These are phyloP conservation scores for Turnera subulata DNA, from an alignment of 345 rosid species.

Conservation along the genomic window DNA sequence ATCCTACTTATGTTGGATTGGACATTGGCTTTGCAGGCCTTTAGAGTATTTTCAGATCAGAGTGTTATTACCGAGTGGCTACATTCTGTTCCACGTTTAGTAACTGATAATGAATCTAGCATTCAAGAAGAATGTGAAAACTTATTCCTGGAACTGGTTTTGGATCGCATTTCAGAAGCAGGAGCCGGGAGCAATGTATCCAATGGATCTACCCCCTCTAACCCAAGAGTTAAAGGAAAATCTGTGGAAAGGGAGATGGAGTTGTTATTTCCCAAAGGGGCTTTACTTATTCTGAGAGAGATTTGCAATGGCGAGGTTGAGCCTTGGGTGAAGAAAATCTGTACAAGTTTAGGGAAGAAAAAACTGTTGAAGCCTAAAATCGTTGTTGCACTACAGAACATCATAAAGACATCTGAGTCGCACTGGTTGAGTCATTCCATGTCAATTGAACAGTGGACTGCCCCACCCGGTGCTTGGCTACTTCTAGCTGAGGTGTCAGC, in stretches of 20 bases:
- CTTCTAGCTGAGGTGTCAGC: conserved; percentile 88
- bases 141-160: conserved; percentile 75
- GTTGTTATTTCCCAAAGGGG: conserved; percentile 51
- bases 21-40: conserved; percentile 43
- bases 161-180: conserved; percentile 63
- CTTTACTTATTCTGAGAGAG: conserved; percentile 57
- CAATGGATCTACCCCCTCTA: conserved; percentile 19
- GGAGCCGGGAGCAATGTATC: conserved; percentile 29
- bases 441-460: conserved; percentile 86
- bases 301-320: conserved; percentile 67
- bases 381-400: conserved; percentile 62
- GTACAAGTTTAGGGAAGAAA: conserved; percentile 76
- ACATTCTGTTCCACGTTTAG: conserved; percentile 78
- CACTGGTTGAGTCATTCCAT: conserved; percentile 66
- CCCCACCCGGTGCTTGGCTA: conserved; percentile 94
- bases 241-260: conserved; percentile 45
- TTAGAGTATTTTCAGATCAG: conserved; percentile 60
- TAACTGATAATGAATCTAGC: conserved; percentile 81
- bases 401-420: conserved; percentile 73
- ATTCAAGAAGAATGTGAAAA: conserved; percentile 95
- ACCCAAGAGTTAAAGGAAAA: conserved; percentile 25
- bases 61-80: conserved; percentile 77
- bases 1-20: conserved; percentile 13
- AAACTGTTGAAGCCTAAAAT: conserved; percentile 61
- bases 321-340: conserved; percentile 90